Evolutionary conservation across 257 asterid genomes (phyloP).

Genomic region (Jasminum sambac): DNA sequence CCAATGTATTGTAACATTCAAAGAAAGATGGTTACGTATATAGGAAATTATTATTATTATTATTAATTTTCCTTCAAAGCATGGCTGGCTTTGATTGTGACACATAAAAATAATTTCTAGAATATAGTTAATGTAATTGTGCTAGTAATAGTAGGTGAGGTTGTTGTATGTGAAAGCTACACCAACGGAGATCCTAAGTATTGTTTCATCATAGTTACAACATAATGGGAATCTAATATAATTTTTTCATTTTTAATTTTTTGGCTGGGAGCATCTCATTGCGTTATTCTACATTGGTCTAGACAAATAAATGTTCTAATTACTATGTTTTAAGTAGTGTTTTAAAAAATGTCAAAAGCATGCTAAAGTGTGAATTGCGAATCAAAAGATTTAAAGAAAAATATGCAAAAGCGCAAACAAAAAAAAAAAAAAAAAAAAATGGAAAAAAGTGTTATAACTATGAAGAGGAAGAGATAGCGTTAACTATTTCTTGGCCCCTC

Average conservation of each 20-base stretch:
- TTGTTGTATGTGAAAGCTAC: constrained; percentile 48
- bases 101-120: constrained; percentile 24
- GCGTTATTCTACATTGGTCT: not conserved
- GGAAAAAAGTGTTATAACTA: no score
- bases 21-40: constrained; percentile 38
- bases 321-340: not conserved
- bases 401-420: no score
- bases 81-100: constrained; percentile 49
- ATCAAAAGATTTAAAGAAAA: no score
- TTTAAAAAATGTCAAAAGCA: no score
- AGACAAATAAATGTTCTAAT: not conserved
- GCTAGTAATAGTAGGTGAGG: constrained; percentile 36
- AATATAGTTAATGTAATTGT: constrained; percentile 10
- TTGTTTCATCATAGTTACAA: constrained; percentile 36
- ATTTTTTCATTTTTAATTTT: not conserved
- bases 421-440: no score
- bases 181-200: constrained; percentile 39
- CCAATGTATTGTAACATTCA: not conserved
- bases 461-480: no score
- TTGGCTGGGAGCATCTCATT: not conserved
- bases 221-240: constrained; percentile 25
- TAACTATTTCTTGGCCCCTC: no score
- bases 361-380: no score
- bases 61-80: constrained; percentile 25
- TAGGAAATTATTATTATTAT: constrained; percentile 21